These are phyloP conservation scores for Panellus pusillus DNA, from an alignment of 768 basidiomycete genomes.

Conservation along the genomic window DNA sequence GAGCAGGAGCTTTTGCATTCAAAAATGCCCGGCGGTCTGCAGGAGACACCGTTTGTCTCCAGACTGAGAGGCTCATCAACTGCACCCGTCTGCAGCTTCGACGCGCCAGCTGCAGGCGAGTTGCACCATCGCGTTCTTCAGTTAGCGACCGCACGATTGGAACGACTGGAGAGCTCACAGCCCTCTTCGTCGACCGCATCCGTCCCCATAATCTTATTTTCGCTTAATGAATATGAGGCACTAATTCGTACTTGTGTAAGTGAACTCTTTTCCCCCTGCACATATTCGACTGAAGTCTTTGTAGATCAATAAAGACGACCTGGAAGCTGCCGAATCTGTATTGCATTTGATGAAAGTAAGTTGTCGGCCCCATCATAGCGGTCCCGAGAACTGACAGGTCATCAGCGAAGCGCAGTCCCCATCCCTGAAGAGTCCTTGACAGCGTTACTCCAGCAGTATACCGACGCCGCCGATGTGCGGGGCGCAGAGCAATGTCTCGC, in stretches of 20 bases:
- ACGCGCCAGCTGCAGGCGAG: constrained; percentile 1
- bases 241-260: constrained; percentile 54
- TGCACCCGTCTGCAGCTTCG: not conserved
- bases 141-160: constrained; percentile 34
- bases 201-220: constrained; percentile 48
- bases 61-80: constrained; percentile 1
- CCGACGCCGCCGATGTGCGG: constrained; percentile 42
- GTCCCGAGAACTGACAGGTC: constrained; percentile 2
- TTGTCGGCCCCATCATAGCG: not conserved
- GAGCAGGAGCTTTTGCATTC: constrained; percentile 32
- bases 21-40: constrained; percentile 6
- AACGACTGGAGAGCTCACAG: constrained; percentile 27
- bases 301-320: constrained; percentile 51
- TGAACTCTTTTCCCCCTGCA: constrained; percentile 2
- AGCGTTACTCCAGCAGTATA: constrained; percentile 49
- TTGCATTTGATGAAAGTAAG: constrained; percentile 57
- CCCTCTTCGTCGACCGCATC: constrained; percentile 10
- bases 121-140: constrained; percentile 36
- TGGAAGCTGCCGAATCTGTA: constrained; percentile 45
- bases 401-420: constrained; percentile 42
- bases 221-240: constrained; percentile 53
- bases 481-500: constrained; percentile 47
- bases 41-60: constrained; percentile 3
- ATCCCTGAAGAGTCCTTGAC: constrained; percentile 47
- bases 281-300: constrained; percentile 7